Evolutionary conservation across 106 monocot species (phyloP).

Genomic region (Dendrobium nobile): DNA sequence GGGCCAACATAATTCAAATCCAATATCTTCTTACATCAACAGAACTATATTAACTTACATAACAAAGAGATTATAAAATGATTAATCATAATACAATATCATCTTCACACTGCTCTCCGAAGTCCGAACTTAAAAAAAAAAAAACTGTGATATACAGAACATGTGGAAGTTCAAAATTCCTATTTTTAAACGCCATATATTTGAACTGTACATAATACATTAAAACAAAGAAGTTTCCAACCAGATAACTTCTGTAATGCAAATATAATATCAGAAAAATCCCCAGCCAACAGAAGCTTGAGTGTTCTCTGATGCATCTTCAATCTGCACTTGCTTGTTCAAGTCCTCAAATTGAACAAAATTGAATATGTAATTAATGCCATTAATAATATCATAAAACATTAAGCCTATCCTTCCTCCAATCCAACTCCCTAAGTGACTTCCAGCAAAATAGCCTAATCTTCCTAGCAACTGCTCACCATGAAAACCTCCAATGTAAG

Average conservation of each 20-base stretch:
- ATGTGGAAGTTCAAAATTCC: too few species aligned
- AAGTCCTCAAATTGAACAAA: conserved; percentile 5
- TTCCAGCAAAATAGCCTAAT: conserved; percentile 48
- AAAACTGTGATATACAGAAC: too few species aligned
- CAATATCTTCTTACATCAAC: too few species aligned
- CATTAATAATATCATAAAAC: conserved; percentile 61
- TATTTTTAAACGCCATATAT: not conserved
- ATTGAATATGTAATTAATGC: conserved; percentile 27
- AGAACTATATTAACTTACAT: too few species aligned
- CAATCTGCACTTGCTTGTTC: not conserved
- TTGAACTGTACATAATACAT: not conserved
- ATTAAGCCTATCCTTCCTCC: conserved; percentile 66
- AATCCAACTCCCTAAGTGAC: conserved; percentile 75
- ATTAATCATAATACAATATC: too few species aligned
- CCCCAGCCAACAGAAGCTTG: conserved; percentile 7
- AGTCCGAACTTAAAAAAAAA: too few species aligned
- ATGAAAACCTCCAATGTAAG: conserved; percentile 43
- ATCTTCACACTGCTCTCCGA: too few species aligned
- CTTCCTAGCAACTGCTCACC: conserved; percentile 55
- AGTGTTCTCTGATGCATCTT: not conserved
- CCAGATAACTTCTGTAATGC: not conserved
- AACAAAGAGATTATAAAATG: too few species aligned
- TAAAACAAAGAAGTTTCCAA: not conserved
- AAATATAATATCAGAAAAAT: not conserved
- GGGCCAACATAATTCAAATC: too few species aligned